These are phyloP conservation scores for Claviceps quebecensis DNA, from an alignment of 2,329 filamentous ascomycete species.

Conservation along the genomic window DNA sequence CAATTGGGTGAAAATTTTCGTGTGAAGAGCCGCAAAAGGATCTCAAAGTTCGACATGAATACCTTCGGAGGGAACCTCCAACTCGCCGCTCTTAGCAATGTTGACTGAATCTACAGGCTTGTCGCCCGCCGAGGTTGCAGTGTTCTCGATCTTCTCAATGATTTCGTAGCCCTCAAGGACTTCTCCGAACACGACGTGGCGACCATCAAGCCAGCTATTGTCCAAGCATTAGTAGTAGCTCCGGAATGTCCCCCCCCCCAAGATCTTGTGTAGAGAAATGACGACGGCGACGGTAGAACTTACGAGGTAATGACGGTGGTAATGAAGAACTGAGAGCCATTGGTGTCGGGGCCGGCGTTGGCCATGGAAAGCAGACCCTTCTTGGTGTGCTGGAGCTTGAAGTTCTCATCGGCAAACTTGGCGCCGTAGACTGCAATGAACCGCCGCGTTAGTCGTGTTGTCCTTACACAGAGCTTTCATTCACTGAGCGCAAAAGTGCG, in stretches of 20 bases:
- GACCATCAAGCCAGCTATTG: conserved; percentile 63
- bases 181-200: conserved; percentile 80
- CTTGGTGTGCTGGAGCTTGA: conserved; percentile 87
- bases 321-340: conserved; percentile 85
- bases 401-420: conserved; percentile 83
- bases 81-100: conserved; percentile 73
- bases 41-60: conserved; percentile 75
- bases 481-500: background rate
- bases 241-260: too few relatives aligned
- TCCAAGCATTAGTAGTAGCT: background rate
- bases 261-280: background rate
- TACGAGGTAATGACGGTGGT: conserved; percentile 68
- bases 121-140: conserved; percentile 50
- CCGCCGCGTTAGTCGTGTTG: conserved; percentile 10
- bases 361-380: conserved; percentile 74
- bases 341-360: conserved; percentile 74
- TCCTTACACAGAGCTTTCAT: background rate
- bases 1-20: conserved; percentile 12
- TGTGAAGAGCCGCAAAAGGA: conserved; percentile 9
- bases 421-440: conserved; percentile 53
- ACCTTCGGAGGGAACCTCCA: conserved; percentile 79
- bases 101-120: conserved; percentile 56
- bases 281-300: conserved; percentile 14
- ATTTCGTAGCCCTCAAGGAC: conserved; percentile 76
- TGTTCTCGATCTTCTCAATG: conserved; percentile 64